Conservation (phyloP, 345 rosid genomes). For the Populus pruinosa region DNA sequence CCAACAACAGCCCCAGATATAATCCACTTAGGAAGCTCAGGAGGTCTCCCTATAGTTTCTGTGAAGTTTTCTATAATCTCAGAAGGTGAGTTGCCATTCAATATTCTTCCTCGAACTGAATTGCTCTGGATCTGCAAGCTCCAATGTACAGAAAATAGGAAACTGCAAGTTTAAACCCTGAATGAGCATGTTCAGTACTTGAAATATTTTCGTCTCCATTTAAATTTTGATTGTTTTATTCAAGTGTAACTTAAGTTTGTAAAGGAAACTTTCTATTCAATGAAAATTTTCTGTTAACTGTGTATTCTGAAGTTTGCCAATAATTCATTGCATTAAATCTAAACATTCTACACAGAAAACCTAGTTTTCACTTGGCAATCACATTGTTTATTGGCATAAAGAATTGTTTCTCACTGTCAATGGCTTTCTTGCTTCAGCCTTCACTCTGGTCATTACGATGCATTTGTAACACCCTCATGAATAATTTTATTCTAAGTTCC, state of each 20-base stretch:
- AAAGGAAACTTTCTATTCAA: not conserved
- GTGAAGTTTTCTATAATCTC: constrained; percentile 59
- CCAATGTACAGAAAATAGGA: constrained; percentile 34
- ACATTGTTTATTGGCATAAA: not conserved
- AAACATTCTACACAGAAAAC: not conserved
- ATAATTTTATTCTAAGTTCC: not conserved
- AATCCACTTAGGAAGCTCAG: constrained; percentile 74
- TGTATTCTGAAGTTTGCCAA: not conserved
- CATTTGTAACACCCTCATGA: too few species aligned
- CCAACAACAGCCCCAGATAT: constrained; percentile 76
- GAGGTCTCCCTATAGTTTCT: constrained; percentile 61
- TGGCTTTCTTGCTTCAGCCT: not conserved
- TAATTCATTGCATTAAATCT: not conserved
- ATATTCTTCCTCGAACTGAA: constrained; percentile 52
- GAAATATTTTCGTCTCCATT: not conserved
- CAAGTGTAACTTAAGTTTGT: not conserved
- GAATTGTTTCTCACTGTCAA: not conserved
- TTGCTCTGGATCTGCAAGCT: constrained; percentile 57
- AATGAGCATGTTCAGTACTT: not conserved
- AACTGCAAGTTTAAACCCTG: constrained; percentile 31
- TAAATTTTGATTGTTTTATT: not conserved
- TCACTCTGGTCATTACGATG: not conserved
- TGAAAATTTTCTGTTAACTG: not conserved
- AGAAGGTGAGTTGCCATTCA: constrained; percentile 55
- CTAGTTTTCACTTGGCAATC: not conserved